phyloP scores from a whole-genome alignment of 2,329 filamentous ascomycete species.

The Juglanconis juglandina region DNA sequence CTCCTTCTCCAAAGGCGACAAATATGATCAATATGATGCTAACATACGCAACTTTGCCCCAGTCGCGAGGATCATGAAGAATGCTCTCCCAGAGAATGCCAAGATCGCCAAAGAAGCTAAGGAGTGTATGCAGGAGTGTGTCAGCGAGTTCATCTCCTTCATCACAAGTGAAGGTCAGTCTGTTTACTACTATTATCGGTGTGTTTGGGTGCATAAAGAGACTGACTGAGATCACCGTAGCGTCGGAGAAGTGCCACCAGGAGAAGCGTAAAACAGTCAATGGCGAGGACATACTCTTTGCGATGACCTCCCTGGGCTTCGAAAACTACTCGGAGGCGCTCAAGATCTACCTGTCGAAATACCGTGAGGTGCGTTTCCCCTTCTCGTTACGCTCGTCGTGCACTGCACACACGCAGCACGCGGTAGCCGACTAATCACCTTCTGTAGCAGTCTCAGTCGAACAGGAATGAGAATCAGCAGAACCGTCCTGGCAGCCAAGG shows the following conservation, averaged over 20 bases:
- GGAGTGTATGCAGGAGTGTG: conserved; percentile 99
- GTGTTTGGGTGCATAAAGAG: conserved; percentile 12
- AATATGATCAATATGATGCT: conserved; percentile 68
- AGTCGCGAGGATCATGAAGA: conserved; percentile 99
- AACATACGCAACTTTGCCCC: conserved; percentile 89
- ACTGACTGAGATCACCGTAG: conserved; percentile 46
- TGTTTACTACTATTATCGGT: conserved; percentile 1
- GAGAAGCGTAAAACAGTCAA: conserved; percentile 99
- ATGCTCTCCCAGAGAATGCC: conserved; percentile 92
- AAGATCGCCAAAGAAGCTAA: conserved; percentile 99
- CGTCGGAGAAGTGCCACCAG: conserved; percentile 98
- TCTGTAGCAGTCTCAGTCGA: conserved; percentile 70
- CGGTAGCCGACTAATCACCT: conserved; percentile 25
- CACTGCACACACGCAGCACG: neutral
- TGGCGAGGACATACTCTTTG: conserved; percentile 96
- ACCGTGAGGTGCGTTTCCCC: conserved; percentile 60
- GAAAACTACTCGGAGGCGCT: conserved; percentile 98
- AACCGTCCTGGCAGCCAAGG: conserved; percentile 51
- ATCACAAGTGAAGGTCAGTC: conserved; percentile 94
- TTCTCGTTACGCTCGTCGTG: conserved; percentile 5
- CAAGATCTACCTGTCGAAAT: conserved; percentile 97
- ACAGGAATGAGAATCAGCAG: conserved; percentile 57
- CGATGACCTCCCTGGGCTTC: conserved; percentile 97
- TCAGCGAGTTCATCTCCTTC: conserved; percentile 99
- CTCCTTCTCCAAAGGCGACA: conserved; percentile 36